phyloP scores from a whole-genome alignment of 2,329 filamentous ascomycete genomes.

The Verticillium dahliae region DNA sequence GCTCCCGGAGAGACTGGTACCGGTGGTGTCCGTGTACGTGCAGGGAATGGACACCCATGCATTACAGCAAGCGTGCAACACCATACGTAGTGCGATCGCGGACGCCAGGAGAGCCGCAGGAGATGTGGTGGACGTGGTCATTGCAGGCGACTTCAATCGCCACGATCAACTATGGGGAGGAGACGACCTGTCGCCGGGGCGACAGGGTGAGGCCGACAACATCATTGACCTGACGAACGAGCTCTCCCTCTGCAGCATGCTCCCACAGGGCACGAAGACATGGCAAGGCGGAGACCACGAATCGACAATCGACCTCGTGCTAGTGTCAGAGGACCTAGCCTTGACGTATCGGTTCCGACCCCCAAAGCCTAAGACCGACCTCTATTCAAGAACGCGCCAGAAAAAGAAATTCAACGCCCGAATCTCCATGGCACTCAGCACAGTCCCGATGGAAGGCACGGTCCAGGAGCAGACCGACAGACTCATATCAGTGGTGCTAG shows the following conservation, averaged over 20 bases:
- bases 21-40: background rate
- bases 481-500: background rate
- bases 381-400: conserved; percentile 19
- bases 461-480: conserved; percentile 1
- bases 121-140: conserved; percentile 1
- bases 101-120: background rate
- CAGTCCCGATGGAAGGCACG: conserved; percentile 13
- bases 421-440: background rate
- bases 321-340: conserved; percentile 16
- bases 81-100: background rate
- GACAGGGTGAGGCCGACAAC: conserved; percentile 25
- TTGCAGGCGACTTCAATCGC: conserved; percentile 13
- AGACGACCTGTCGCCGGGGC: conserved; percentile 8
- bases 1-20: background rate
- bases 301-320: conserved; percentile 18
- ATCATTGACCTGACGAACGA: conserved; percentile 28
- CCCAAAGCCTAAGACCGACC: conserved; percentile 8
- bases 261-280: conserved; percentile 21
- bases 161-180: conserved; percentile 13
- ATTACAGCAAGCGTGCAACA: background rate
- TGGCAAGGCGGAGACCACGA: conserved; percentile 16
- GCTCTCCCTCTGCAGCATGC: conserved; percentile 22
- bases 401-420: conserved; percentile 15
- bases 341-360: conserved; percentile 12
- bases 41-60: background rate